phyloP scores from a whole-genome alignment of 1,284 basidiomycete species.

The Sanghuangporus sanghuang region DNA sequence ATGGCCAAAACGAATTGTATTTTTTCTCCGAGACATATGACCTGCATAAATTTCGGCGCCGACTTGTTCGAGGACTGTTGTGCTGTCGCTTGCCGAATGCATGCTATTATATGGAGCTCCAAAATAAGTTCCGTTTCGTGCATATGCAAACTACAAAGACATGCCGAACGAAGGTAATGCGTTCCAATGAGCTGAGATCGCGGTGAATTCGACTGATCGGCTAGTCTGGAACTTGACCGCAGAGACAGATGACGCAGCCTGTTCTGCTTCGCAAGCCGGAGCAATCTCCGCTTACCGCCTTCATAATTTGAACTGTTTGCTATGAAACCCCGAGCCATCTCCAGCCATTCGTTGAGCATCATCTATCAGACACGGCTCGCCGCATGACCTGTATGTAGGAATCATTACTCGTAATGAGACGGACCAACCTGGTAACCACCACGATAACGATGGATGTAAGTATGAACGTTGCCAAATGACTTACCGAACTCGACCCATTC shows the following conservation, averaged over 20 bases:
- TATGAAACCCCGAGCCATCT: not conserved
- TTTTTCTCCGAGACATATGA: not conserved
- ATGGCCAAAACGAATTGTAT: not conserved
- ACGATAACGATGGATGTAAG: no score
- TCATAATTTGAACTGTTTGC: not conserved
- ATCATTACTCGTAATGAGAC: no score
- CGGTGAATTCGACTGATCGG: not conserved
- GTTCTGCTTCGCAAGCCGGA: not conserved
- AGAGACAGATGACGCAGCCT: not conserved
- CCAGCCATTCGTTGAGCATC: not conserved
- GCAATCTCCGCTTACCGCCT: not conserved
- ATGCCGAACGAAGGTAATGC: not conserved
- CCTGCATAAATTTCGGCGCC: not conserved
- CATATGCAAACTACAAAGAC: not conserved
- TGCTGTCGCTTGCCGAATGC: not conserved
- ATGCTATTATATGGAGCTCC: not conserved
- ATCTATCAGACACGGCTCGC: not conserved
- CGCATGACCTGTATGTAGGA: no score
- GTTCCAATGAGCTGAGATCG: not conserved
- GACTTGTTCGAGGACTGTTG: not conserved
- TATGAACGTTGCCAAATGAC: no score
- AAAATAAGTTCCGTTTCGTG: not conserved
- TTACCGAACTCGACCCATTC: no score
- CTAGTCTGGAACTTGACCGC: not conserved
- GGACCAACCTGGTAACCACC: no score